phyloP scores from a whole-genome alignment of 192 early-diverging fungal genomes.

The Chytriomyces hyalinus region DNA sequence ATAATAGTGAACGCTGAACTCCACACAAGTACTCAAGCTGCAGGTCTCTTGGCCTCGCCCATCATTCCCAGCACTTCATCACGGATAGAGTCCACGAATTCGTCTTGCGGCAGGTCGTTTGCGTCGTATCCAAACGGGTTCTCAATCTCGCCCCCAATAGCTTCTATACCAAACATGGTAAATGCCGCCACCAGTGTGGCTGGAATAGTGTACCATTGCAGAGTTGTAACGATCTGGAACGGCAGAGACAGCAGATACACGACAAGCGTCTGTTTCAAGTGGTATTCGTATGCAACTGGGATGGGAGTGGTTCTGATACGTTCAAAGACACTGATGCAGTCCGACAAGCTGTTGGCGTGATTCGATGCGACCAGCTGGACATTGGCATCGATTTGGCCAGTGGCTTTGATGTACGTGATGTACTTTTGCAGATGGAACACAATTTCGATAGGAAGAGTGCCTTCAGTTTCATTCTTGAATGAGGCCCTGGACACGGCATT shows the following conservation, averaged over 20 bases:
- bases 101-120: slow-evolving; percentile 35
- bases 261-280: slow-evolving; percentile 80
- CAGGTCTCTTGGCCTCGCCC: slow-evolving; percentile 11
- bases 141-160: slow-evolving; percentile 89
- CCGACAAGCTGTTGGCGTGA: slow-evolving; percentile 38
- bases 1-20: no score
- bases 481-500: background rate
- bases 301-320: slow-evolving; percentile 86
- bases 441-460: slow-evolving; percentile 48
- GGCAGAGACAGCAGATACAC: slow-evolving; percentile 81
- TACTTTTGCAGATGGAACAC: slow-evolving; percentile 27
- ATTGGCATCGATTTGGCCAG: slow-evolving; percentile 41
- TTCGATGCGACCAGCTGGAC: slow-evolving; percentile 39
- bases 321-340: slow-evolving; percentile 67
- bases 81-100: slow-evolving; percentile 21
- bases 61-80: slow-evolving; percentile 28
- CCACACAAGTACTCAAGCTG: background rate
- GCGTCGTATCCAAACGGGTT: slow-evolving; percentile 81
- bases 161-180: slow-evolving; percentile 79
- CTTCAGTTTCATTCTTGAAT: slow-evolving; percentile 16
- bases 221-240: slow-evolving; percentile 72
- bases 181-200: slow-evolving; percentile 72
- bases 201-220: slow-evolving; percentile 67
- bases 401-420: slow-evolving; percentile 19
- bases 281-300: slow-evolving; percentile 86